Evolutionary conservation across 2,329 filamentous ascomycete species (phyloP), one percentile per base, ranked within the genome.

Genomic region (Aquanectria penicillioides): DNA sequence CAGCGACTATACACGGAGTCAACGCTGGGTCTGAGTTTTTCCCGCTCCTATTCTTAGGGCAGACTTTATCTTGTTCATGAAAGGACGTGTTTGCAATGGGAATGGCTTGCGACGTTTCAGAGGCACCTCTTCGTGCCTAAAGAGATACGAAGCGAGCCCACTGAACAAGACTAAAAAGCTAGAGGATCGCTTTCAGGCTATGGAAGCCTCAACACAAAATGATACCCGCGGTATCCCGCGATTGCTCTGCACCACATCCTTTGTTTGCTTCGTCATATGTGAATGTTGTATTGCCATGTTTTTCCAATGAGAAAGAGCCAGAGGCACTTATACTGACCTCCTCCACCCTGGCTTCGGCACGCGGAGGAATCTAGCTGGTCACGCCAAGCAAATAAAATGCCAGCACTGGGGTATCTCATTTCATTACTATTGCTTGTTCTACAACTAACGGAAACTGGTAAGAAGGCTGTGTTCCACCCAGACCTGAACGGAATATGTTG

Each of bases 121-220:
- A 29, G 38, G 26, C 20, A 28, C 13, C 34, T 38, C 13, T 9
- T 26, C 15, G 10, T 12, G 23, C 44, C 13, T 26, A 43, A 29
- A 33, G 40, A 50, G 55, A 36, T 37, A 22, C 34, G 33, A 44
- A 46, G 31, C 46, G 63, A 62, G 25, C 25, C 17, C 10, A 43
- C 23, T 53, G 49, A 59, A 55, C 33, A 47, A 47, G 37, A 58
- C 57, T 33, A 63, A 70, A 69, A 68, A 62, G 52, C 61, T 52
- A 55, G 60, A 67, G 62, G 57, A 62, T 63, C 64, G 56, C 59
- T 60, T 46, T 55, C 41, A 44, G 26, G 60, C 62, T 58, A 59
- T 57, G 47, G 61, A 51, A 66, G 67, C 62, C 67, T 57, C 62
- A 64, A 54, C 65, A 66, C 67, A 61, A 62, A 69, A 69, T 64